Percentiles rank a stretch among this genome's conserved stretches.
Evolutionary conservation across 139 green algal species (phyloP).

Genomic region (Deuterostichococcus epilithicus): DNA sequence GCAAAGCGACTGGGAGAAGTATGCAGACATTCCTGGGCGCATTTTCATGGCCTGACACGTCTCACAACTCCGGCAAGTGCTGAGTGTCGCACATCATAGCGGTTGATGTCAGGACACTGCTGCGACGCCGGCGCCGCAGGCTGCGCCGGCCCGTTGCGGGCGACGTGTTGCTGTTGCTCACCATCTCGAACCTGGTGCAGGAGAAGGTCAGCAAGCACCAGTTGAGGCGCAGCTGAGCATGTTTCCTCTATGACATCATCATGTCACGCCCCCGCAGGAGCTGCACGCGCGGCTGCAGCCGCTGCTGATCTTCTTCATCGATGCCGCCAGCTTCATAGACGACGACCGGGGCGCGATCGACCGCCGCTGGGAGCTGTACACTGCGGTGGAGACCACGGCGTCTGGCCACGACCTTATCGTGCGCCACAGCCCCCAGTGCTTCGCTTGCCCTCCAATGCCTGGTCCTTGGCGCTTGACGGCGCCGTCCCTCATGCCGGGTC

Average conservation of each 20-base stretch:
- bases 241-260: background rate
- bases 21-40: too few species aligned
- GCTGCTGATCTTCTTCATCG: conserved; percentile 83
- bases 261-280: conserved; percentile 27
- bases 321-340: conserved; percentile 75
- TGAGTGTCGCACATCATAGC: background rate
- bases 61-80: too few species aligned
- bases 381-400: conserved; percentile 34
- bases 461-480: too few species aligned
- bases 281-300: conserved; percentile 74
- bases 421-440: too few species aligned
- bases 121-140: too few species aligned
- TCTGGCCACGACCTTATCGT: background rate
- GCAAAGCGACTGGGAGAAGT: background rate
- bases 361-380: conserved; percentile 67
- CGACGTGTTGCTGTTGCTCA: too few species aligned
- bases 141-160: too few species aligned
- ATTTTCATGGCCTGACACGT: too few species aligned
- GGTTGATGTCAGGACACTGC: background rate
- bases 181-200: too few species aligned
- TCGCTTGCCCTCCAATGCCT: too few species aligned
- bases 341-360: conserved; percentile 35
- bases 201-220: background rate
- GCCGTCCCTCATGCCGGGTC: too few species aligned
- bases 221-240: background rate